These are phyloP conservation scores for Saccharomyces hybrid DNA, from an alignment of 1,139 yeast genomes.

Conservation along the genomic window DNA sequence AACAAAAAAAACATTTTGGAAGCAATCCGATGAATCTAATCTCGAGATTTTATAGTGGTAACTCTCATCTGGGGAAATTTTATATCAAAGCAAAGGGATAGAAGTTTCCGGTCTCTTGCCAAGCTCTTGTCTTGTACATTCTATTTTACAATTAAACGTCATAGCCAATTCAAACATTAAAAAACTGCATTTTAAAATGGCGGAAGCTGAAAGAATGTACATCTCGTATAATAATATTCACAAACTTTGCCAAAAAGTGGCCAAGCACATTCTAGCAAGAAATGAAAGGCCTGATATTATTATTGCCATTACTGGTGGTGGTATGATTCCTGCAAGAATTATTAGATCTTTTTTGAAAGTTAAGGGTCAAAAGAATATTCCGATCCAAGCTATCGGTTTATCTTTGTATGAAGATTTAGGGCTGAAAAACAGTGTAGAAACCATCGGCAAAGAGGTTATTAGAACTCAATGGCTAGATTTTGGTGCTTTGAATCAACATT, in stretches of 20 bases:
- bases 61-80: background rate
- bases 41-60: background rate
- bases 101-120: background rate
- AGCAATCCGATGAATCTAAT: background rate
- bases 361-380: conserved; percentile 79
- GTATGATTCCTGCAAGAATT: conserved; percentile 93
- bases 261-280: conserved; percentile 59
- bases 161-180: background rate
- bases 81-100: background rate
- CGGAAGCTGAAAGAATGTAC: conserved; percentile 47
- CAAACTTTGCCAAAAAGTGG: conserved; percentile 83
- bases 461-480: conserved; percentile 96
- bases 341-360: conserved; percentile 82
- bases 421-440: conserved; percentile 51
- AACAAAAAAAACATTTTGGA: background rate
- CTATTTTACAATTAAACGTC: background rate
- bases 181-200: conserved; percentile 7
- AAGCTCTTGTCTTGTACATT: background rate
- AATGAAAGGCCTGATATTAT: conserved; percentile 69
- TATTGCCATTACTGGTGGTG: conserved; percentile 90
- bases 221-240: conserved; percentile 89
- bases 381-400: conserved; percentile 88
- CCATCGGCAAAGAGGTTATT: conserved; percentile 74
- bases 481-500: conserved; percentile 44
- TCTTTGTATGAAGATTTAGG: conserved; percentile 81